Percentiles rank a stretch among this genome's conserved stretches.
Evolutionary conservation across 2,329 filamentous ascomycete species (phyloP).

Genomic region (Dactylellina haptotyla): DNA sequence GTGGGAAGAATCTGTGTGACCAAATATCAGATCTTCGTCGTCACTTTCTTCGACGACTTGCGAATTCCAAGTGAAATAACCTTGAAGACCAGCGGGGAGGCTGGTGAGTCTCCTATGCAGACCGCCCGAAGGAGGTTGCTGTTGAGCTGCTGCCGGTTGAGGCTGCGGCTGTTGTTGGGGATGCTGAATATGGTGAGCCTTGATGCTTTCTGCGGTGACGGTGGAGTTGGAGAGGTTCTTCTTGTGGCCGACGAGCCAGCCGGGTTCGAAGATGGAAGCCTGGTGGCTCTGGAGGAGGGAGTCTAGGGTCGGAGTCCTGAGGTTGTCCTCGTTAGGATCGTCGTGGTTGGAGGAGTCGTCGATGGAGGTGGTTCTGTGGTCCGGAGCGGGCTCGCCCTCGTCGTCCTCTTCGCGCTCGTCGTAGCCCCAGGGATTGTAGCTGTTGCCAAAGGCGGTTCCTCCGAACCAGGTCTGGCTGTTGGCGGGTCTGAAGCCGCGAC

Average conservation of each 20-base stretch:
- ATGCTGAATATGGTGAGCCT: too few relatives aligned
- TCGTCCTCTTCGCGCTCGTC: conserved; percentile 19
- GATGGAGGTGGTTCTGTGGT: conserved; percentile 37
- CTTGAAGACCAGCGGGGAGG: conserved; percentile 45
- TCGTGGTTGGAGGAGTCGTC: conserved; percentile 37
- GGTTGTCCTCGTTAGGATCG: conserved; percentile 38
- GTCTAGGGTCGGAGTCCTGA: conserved; percentile 49
- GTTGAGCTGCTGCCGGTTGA: conserved; percentile 19
- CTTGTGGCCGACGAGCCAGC: conserved; percentile 39
- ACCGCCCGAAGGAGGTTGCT: conserved; percentile 4
- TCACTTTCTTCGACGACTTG: conserved; percentile 24
- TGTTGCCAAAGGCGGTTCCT: conserved; percentile 38
- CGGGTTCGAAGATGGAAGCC: conserved; percentile 47
- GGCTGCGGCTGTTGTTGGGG: conserved; percentile 13
- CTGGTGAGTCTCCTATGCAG: conserved; percentile 39
- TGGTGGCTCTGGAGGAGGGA: conserved; percentile 33
- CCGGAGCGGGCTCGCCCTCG: not conserved
- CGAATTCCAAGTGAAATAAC: conserved; percentile 49
- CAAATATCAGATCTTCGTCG: conserved; percentile 50
- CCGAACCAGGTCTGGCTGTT: conserved; percentile 52
- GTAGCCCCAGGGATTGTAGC: conserved; percentile 25
- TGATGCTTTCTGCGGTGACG: conserved; percentile 50
- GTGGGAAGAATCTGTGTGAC: conserved; percentile 49
- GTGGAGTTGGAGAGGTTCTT: conserved; percentile 51
- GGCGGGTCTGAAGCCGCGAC: conserved; percentile 49